Evolutionary conservation across 352 stramenopile species (phyloP).

Genomic region (Globisporangium paroecandrum): DNA sequence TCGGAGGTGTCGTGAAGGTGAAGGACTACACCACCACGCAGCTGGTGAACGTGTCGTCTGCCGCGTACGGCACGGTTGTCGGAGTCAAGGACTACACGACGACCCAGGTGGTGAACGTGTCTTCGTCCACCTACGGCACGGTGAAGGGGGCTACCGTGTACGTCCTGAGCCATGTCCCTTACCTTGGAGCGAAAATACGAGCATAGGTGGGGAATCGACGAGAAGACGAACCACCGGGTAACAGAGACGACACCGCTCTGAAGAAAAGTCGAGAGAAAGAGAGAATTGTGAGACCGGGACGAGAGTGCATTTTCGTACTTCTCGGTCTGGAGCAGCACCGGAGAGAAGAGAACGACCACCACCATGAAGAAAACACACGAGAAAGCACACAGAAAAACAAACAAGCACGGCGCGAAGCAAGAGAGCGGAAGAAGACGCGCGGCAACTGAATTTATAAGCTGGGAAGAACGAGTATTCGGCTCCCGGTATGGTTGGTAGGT

Average conservation of each 20-base stretch:
- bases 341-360: constrained; percentile 1
- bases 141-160: constrained; percentile 50
- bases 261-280: constrained; percentile 12
- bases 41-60: constrained; percentile 29
- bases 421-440: background rate
- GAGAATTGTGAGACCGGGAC: background rate
- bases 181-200: constrained; percentile 61
- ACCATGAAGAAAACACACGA: background rate
- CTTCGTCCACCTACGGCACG: constrained; percentile 59
- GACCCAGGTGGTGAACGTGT: constrained; percentile 60
- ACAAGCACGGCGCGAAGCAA: background rate
- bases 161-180: constrained; percentile 54
- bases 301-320: background rate
- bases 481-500: constrained; percentile 5
- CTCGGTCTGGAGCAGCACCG: background rate
- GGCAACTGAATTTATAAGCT: background rate
- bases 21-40: constrained; percentile 64
- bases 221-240: constrained; percentile 15
- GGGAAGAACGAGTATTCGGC: background rate
- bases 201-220: constrained; percentile 32
- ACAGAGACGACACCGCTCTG: constrained; percentile 5
- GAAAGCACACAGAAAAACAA: background rate
- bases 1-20: constrained; percentile 40
- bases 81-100: constrained; percentile 64
- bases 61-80: constrained; percentile 40